Percentiles rank a stretch among this genome's conserved stretches.
phyloP scores from a whole-genome alignment of 164 flowering plant species.

The Kalanchoe fedtschenkoi region DNA sequence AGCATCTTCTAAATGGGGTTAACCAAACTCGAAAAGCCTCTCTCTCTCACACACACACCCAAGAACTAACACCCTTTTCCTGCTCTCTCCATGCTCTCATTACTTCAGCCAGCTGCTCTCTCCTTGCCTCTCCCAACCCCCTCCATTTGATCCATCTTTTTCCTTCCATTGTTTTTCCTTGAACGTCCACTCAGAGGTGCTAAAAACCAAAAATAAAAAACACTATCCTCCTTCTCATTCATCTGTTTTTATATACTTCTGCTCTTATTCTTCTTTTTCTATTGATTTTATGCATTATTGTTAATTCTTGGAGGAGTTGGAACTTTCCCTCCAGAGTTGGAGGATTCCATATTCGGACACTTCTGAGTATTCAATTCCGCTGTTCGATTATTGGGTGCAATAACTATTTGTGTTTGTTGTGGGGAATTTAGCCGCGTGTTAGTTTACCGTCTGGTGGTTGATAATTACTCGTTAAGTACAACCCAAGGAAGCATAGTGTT shows the following conservation, averaged over 20 bases:
- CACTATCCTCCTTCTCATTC: background rate
- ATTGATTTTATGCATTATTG: background rate
- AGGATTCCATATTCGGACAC: background rate
- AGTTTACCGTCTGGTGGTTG: background rate
- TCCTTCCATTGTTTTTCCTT: background rate
- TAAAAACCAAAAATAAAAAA: background rate
- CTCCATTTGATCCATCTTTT: background rate
- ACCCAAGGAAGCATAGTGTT: background rate
- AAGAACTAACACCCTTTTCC: background rate
- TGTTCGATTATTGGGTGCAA: background rate
- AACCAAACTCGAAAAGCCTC: background rate
- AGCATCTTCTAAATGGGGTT: background rate
- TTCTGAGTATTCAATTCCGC: background rate
- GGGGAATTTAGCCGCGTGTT: background rate
- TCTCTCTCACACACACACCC: background rate
- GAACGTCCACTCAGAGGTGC: too few species aligned
- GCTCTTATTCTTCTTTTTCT: background rate
- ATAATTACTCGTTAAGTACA: conserved; percentile 4
- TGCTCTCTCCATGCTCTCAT: background rate
- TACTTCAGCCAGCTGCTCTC: background rate
- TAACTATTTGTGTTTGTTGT: background rate
- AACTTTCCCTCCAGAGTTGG: background rate
- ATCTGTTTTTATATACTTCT: too few species aligned
- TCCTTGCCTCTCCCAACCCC: background rate
- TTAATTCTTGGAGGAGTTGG: too few species aligned